Conservation (phyloP, 176 grass and related monocot species). For the Eleusine coracana region DNA sequence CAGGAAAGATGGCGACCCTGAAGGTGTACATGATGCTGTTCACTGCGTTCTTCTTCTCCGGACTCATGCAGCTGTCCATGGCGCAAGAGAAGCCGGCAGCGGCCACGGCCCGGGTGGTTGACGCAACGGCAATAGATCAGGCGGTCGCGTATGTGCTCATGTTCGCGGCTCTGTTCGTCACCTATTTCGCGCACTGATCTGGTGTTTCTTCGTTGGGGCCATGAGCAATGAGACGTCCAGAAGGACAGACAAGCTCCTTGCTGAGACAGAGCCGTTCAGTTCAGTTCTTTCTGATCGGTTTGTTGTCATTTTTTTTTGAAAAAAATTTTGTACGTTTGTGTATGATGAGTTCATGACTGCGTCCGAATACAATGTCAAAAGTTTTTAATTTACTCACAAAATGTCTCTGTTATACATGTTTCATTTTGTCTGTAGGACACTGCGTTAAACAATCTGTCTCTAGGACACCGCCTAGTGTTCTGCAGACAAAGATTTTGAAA, state of each 20-base stretch:
- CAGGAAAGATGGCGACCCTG: not conserved
- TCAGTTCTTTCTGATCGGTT: not conserved
- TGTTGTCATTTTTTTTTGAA: not conserved
- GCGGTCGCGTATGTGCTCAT: slow-evolving; percentile 41
- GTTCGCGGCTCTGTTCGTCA: slow-evolving; percentile 29
- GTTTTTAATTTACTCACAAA: not conserved
- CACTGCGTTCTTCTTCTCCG: slow-evolving; percentile 38
- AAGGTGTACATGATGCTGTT: slow-evolving; percentile 38
- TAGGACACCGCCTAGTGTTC: too few relatives aligned
- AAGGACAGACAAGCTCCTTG: not conserved
- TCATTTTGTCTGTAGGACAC: not conserved
- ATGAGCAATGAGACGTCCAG: not conserved
- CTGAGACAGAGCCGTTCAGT: not conserved
- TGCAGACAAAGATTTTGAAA: too few relatives aligned
- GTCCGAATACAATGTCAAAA: not conserved
- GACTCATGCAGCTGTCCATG: slow-evolving; percentile 43
- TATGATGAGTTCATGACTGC: not conserved
- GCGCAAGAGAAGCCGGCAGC: slow-evolving; percentile 13
- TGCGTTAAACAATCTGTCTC: too few relatives aligned
- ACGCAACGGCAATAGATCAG: slow-evolving; percentile 23
- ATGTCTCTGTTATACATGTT: not conserved
- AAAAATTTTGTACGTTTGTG: not conserved
- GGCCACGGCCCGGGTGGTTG: not conserved
- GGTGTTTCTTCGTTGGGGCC: not conserved
- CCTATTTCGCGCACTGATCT: slow-evolving; percentile 18